These are phyloP conservation scores for Solanum pinnatisectum DNA, from an alignment of 257 asterid genomes.

Conservation along the genomic window DNA sequence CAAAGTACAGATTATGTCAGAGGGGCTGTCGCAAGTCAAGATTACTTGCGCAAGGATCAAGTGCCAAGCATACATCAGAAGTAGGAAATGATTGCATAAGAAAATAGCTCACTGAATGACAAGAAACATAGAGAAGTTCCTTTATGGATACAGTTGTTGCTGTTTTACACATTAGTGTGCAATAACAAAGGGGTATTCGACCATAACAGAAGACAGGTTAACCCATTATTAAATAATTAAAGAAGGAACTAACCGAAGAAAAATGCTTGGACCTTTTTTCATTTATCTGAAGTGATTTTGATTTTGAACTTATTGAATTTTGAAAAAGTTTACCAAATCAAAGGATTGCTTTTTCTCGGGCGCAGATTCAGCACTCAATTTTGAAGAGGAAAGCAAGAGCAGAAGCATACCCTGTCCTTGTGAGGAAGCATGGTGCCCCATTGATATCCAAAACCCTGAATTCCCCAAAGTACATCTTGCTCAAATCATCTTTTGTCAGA, in stretches of 20 bases:
- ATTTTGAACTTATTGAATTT: not conserved
- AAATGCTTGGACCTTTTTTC: not conserved
- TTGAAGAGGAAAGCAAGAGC: not conserved
- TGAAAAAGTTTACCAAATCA: not conserved
- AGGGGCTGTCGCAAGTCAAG: not conserved
- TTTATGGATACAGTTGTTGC: not conserved
- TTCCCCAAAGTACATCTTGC: constrained; percentile 88
- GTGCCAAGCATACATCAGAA: not conserved
- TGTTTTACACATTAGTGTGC: not conserved
- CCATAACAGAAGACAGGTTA: not conserved
- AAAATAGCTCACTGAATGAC: not conserved
- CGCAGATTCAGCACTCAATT: not conserved
- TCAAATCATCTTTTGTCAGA: constrained; percentile 73
- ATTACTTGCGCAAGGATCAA: not conserved
- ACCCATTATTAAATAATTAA: not conserved
- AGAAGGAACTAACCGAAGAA: not conserved
- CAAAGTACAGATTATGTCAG: not conserved
- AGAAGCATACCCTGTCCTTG: constrained; percentile 80
- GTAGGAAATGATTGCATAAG: not conserved
- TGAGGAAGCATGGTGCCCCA: constrained; percentile 72
- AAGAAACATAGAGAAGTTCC: not conserved
- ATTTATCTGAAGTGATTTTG: not conserved
- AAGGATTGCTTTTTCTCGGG: not conserved
- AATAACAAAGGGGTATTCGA: not conserved
- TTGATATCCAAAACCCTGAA: constrained; percentile 73